Percentiles rank a stretch among this genome's conserved stretches.
Conservation (phyloP, 768 basidiomycete genomes). For the Kwoniella dendrophila region DNA sequence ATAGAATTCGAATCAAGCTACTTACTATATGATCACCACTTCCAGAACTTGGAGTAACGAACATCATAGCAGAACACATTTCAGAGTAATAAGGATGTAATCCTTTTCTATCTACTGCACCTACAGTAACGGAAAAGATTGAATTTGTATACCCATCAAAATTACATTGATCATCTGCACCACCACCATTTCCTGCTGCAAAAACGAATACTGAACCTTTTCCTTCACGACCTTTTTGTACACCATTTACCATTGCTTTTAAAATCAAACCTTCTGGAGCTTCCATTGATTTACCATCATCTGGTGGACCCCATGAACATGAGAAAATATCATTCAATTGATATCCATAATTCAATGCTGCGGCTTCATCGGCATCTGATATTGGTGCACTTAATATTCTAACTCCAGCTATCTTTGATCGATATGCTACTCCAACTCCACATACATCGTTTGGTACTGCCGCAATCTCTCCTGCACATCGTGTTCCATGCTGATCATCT, state of each 20-base stretch:
- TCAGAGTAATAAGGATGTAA: constrained; percentile 97
- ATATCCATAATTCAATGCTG: constrained; percentile 90
- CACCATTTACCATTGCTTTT: constrained; percentile 90
- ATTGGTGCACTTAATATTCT: constrained; percentile 95
- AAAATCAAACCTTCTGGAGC: constrained; percentile 85
- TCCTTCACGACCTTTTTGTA: constrained; percentile 82
- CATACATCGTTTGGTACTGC: constrained; percentile 90
- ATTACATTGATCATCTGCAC: constrained; percentile 92
- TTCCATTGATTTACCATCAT: constrained; percentile 93
- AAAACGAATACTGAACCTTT: constrained; percentile 95
- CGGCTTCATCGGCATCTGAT: constrained; percentile 92
- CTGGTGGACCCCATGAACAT: constrained; percentile 98
- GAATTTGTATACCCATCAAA: constrained; percentile 99
- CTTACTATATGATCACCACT: constrained; percentile 89
- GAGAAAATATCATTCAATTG: constrained; percentile 90
- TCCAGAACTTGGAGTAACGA: constrained; percentile 94
- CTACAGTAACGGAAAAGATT: constrained; percentile 92
- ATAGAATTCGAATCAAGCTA: constrained; percentile 24
- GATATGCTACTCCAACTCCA: constrained; percentile 90
- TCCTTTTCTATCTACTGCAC: constrained; percentile 91
- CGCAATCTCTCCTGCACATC: constrained; percentile 95
- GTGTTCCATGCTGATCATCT: constrained; percentile 96
- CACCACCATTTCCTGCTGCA: constrained; percentile 94
- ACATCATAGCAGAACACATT: constrained; percentile 94
- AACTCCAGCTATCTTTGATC: constrained; percentile 86